Base-by-base conservation (phyloP, 129 eudicot genomes). In the Lactuca sativa region DNA sequence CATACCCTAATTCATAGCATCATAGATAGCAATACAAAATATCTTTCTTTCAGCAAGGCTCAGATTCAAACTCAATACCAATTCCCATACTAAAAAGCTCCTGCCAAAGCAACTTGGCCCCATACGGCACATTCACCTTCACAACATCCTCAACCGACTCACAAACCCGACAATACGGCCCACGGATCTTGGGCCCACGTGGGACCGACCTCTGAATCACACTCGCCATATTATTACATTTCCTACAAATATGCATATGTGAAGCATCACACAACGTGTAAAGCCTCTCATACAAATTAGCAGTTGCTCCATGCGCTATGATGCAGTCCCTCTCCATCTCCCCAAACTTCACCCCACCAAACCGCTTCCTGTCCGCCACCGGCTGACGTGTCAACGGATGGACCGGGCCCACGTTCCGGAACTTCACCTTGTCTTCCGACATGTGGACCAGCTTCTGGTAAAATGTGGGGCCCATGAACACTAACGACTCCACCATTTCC, bases 21-120 rank as follows among this genome's bases (percentile, higher is more conserved):
- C n/a, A n/a, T n/a, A n/a, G n/a, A n/a, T n/a, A n/a, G n/a, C 41
- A 17, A 76, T 30, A 43, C 10, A 43, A 11, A 43, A 43, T 40
- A 40, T 1, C 9, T 40, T 7, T 44, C 40, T 51, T 34, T 84
- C 82, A 92, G 59, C 88, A 84, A 31, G 83, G 61, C 72, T 89
- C 85, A 4, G 96, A 84, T 25, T 80, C 88, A 32, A 92, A 92
- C 82, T 81, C 83, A 36, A 92, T 80, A 36, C 84, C 75, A 13
- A 92, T 89, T 69, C 96, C 96, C 98, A 92, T 89, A 78, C 98
- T 86, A 63, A 89, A 86, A 25, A 92, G 96, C 84, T 92, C 98
- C 83, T 89, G 98, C 65, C 79, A 76, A 10, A 92, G 85, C 47
- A 92, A 69, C 80, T 89, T 92, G 3, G 98, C 96, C 54, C 96